These are phyloP conservation scores for Lantana camara DNA, from an alignment of 257 asterid species.

Conservation along the genomic window DNA sequence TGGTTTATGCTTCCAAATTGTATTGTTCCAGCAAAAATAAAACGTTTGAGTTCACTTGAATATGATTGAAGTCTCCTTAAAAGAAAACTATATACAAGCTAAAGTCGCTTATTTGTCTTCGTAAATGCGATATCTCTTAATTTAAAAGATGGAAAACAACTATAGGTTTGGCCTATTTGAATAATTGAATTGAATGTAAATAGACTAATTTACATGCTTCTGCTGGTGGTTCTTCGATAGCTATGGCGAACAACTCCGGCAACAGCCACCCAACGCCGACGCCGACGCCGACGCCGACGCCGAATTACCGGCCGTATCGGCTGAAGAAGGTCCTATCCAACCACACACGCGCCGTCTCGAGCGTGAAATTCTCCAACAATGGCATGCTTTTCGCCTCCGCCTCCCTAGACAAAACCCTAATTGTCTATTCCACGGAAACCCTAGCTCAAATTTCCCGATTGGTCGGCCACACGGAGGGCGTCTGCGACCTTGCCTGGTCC, in stretches of 20 bases:
- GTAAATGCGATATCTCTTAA: no score
- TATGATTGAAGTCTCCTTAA: no score
- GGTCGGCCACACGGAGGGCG: conserved; percentile 80
- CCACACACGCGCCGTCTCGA: conserved; percentile 70
- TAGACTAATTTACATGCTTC: no score
- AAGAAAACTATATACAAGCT: no score
- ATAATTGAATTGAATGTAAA: no score
- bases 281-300: conserved; percentile 33
- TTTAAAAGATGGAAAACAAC: no score
- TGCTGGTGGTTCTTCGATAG: neutral
- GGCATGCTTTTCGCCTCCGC: conserved; percentile 84
- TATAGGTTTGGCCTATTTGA: no score
- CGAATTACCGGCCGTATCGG: conserved; percentile 62
- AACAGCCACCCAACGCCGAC: conserved; percentile 34
- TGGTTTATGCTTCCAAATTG: no score
- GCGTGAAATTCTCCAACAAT: conserved; percentile 78
- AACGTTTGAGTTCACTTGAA: no score
- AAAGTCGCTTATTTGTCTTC: no score
- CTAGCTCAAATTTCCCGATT: conserved; percentile 57
- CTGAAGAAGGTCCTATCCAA: conserved; percentile 51
- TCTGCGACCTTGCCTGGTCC: conserved; percentile 89
- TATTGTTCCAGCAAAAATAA: no score
- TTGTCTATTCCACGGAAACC: conserved; percentile 76
- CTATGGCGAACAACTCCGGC: conserved; percentile 51
- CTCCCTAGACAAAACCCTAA: conserved; percentile 83